Percentiles rank a stretch among this genome's conserved stretches.
Conservation (phyloP, 345 rosid genomes). For the Leavenworthia alabamica region DNA sequence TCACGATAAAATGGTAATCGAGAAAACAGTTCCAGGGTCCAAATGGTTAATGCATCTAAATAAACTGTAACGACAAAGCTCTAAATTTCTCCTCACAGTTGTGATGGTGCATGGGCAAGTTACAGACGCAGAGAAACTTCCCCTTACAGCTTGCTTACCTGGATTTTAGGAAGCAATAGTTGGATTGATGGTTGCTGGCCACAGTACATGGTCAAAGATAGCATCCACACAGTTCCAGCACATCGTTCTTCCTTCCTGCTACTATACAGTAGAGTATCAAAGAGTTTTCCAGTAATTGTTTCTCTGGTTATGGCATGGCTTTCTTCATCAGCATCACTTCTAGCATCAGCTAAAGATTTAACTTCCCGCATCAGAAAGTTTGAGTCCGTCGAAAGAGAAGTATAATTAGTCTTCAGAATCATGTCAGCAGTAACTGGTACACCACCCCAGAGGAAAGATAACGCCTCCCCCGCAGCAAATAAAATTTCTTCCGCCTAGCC, state of each 20-base stretch:
- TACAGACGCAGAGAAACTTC: not conserved
- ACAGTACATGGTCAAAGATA: slow-evolving; percentile 86
- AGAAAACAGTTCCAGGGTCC: not conserved
- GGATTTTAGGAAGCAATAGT: slow-evolving; percentile 87
- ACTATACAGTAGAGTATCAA: slow-evolving; percentile 76
- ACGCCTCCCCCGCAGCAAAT: slow-evolving; percentile 95
- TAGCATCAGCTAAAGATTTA: slow-evolving; percentile 41
- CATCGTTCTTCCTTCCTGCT: slow-evolving; percentile 94
- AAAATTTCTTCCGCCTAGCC: slow-evolving; percentile 88
- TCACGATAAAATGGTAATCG: not conserved
- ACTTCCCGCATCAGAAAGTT: slow-evolving; percentile 80
- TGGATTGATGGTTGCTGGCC: slow-evolving; percentile 82
- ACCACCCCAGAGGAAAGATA: slow-evolving; percentile 90
- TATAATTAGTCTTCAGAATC: slow-evolving; percentile 81
- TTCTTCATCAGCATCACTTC: slow-evolving; percentile 43
- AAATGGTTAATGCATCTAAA: slow-evolving; percentile 18
- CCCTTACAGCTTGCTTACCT: slow-evolving; percentile 44
- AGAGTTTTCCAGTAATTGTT: slow-evolving; percentile 61
- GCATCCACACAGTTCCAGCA: slow-evolving; percentile 93
- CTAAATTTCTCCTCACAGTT: not conserved
- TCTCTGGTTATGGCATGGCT: slow-evolving; percentile 51
- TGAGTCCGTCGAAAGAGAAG: slow-evolving; percentile 78
- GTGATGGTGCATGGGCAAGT: slow-evolving; percentile 1
- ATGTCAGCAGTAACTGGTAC: slow-evolving; percentile 82
- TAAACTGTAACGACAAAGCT: not conserved